Base-by-base conservation (phyloP, 1,139 yeast genomes). In the Yueomyces sp. region DNA sequence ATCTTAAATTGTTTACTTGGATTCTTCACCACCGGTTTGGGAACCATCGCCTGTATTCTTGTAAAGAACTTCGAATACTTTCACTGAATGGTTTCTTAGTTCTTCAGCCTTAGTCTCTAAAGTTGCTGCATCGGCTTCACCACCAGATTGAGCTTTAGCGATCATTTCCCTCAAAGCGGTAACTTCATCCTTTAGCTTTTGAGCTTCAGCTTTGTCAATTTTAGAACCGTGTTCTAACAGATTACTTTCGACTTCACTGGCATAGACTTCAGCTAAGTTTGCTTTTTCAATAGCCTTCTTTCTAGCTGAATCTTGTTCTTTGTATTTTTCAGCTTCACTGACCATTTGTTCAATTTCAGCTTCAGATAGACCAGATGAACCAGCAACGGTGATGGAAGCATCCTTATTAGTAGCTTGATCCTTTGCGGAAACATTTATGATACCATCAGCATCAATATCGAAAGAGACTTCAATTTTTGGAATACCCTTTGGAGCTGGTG, bases 401-500 rank as follows among this genome's bases (percentile, higher is more conserved):
- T 91, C 97, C 80, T 89, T 87, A 78, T 86, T 86, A 57, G 96
- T 82, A 56, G 96, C 96, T 79, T 89, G 89, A 72, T 91, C 98
- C 70, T 89, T 84, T 53, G 97, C 98, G 66, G 94, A 83, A 55
- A 91, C 98, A 76, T 91, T 91, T 75, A 91, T 87, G 69, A 91
- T 91, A 69, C 98, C 97, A 70, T 89, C 96, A 51, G 98, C 95
- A 68, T 89, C 98, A 64, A 89, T 84, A 69, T 89, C 98, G 66
- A 89, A 89, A 52, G 96, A 78, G 62, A 89, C 98, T 74, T 91
- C 97, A 60, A 89, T 91, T 74, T 89, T 97, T 59, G 98, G 97
- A 57, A 89, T 96, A 75, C 98, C 98, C 80, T 87, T 89, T 72
- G 96, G 96, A 60, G 96, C 96, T 59, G 97, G 96, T 70, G 97